Conservation (phyloP, 805 yeast species). For the Candida argentea region DNA sequence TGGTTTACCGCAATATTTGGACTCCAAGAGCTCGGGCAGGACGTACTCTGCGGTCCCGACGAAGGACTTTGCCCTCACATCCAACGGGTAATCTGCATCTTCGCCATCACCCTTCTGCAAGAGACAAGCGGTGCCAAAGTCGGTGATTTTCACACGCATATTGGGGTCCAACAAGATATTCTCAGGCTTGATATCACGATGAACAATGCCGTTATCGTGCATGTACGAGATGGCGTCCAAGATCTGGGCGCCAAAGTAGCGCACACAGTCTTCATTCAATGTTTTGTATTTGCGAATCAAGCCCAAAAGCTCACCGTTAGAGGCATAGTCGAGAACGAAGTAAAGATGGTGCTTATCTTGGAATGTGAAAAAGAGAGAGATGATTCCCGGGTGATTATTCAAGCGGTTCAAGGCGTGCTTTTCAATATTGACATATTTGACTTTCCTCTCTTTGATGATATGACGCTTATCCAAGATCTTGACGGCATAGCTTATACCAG, state of each 20-base stretch:
- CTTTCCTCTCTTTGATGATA: constrained; percentile 72
- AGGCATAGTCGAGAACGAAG: constrained; percentile 69
- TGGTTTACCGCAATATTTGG: constrained; percentile 54
- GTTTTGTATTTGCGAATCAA: constrained; percentile 63
- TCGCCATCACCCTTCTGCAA: constrained; percentile 40
- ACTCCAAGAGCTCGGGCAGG: constrained; percentile 70
- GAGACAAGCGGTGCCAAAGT: constrained; percentile 76
- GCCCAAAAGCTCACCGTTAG: constrained; percentile 66
- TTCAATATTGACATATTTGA: constrained; percentile 75
- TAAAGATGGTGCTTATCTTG: constrained; percentile 68
- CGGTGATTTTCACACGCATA: constrained; percentile 60
- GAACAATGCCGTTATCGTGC: constrained; percentile 69
- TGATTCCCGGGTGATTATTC: constrained; percentile 50
- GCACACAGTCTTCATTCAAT: constrained; percentile 56
- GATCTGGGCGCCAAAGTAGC: constrained; percentile 64
- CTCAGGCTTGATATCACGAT: constrained; percentile 78
- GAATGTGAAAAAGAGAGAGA: constrained; percentile 65
- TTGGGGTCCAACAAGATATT: constrained; percentile 58
- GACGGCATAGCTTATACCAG: constrained; percentile 58
- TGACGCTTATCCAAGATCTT: constrained; percentile 70
- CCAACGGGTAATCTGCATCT: constrained; percentile 50
- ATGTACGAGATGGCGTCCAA: constrained; percentile 63
- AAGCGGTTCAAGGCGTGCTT: constrained; percentile 69
- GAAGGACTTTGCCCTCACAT: constrained; percentile 66
- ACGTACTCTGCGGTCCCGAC: constrained; percentile 85